Base-by-base conservation (phyloP, 805 yeast genomes). In the Saccharomycopsis babjevae region DNA sequence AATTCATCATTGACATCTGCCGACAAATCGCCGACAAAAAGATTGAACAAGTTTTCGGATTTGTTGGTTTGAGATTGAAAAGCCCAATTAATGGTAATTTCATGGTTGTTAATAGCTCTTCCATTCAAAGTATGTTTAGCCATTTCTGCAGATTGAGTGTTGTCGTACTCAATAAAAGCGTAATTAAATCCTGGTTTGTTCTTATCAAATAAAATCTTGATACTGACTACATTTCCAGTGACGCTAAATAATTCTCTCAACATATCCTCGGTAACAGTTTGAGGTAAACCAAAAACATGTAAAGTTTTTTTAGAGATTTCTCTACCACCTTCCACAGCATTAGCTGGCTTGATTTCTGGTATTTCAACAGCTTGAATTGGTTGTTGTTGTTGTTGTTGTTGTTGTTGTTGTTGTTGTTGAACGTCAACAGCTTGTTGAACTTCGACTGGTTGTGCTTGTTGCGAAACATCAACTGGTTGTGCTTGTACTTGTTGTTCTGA, bases 11-110 rank as follows among this genome's bases (percentile, higher is more conserved):
- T 85, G 42, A 91, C 85, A 68, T 91, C 96, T 7, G 86, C 78
- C 46, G 89, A 83, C 66, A 90, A 78, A 70, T 91, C 97, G 62
- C 97, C 97, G 38, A 91, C 89, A 71, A 90, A 91, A 57, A 91
- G 76, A 69, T 88, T 89, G 73, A 77, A 87, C 43, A 82, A 75
- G n/a, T 80, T 84, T 58, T 75, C 77, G 36, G 78, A 75, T 64
- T 80, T 77, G 57, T 83, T 80, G 66, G 86, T 86, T 67, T 87
- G 88, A 52, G 90, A 85, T 74, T 88, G 94, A 74, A 78, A 89
- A 8, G 97, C 97, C 85, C 89, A 88, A 65, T 88, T 87, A 69
- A 89, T 80, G 63, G 79, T 81, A 61, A 90, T 77, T 55, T 80
- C 83, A 42, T 77, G 74, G 58, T 79, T 78, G 64, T 82, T 82